Evolutionary conservation across 2,329 filamentous ascomycete species (phyloP).

Genomic region (Xylaria sp.): DNA sequence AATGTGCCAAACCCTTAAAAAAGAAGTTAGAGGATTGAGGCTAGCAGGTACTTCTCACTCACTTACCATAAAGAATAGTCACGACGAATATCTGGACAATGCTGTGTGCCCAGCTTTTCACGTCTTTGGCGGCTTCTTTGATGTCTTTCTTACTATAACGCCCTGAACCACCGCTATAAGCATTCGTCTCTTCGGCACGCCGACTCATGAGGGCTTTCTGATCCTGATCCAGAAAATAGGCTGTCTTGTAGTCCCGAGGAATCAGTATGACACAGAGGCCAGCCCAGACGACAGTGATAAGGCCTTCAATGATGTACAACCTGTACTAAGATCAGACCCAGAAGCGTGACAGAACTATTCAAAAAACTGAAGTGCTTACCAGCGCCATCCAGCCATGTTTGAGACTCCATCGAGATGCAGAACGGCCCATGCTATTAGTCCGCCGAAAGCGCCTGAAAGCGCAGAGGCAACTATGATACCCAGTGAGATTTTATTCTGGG

Average conservation of each 20-base stretch:
- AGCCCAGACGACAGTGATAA: slow-evolving; percentile 38
- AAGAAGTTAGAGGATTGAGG: not conserved
- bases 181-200: slow-evolving; percentile 41
- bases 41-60: not conserved
- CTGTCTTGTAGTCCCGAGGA: slow-evolving; percentile 38
- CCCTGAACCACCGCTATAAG: slow-evolving; percentile 42
- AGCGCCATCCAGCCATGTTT: slow-evolving; percentile 46
- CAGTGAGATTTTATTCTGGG: not conserved
- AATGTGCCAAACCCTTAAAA: slow-evolving; percentile 53
- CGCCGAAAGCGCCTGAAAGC: slow-evolving; percentile 46
- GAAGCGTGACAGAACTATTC: fast-evolving
- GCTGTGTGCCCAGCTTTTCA: slow-evolving; percentile 46
- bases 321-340: slow-evolving; percentile 19
- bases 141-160: slow-evolving; percentile 42
- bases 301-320: slow-evolving; percentile 43
- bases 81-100: slow-evolving; percentile 53
- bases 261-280: slow-evolving; percentile 32
- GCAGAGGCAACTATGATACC: slow-evolving; percentile 41
- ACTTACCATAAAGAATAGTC: slow-evolving; percentile 51
- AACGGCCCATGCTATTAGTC: slow-evolving; percentile 44
- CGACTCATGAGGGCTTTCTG: slow-evolving; percentile 40
- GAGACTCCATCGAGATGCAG: slow-evolving; percentile 46
- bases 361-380: slow-evolving; percentile 23
- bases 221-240: slow-evolving; percentile 39
- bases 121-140: slow-evolving; percentile 41